Conservation (phyloP, 768 basidiomycete species). For the Neoboletus subvelutipes region DNA sequence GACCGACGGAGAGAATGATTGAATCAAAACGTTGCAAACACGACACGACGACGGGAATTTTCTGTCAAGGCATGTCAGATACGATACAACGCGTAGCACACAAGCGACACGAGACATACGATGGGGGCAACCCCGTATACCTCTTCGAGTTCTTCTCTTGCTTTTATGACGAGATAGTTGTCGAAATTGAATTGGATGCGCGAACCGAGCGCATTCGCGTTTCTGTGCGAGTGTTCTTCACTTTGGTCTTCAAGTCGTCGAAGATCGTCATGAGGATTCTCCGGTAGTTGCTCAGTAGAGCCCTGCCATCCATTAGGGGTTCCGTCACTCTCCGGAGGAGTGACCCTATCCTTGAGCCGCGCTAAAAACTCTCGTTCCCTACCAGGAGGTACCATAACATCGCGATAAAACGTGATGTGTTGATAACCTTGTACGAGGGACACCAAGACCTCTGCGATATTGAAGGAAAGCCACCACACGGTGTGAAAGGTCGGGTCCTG, state of each 20-base stretch:
- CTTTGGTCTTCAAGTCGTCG: constrained; percentile 22
- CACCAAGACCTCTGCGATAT: constrained; percentile 62
- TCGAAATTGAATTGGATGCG: constrained; percentile 69
- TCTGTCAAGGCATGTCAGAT: constrained; percentile 37
- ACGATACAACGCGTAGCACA: background rate
- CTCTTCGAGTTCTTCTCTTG: constrained; percentile 73
- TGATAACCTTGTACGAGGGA: constrained; percentile 72
- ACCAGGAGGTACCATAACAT: constrained; percentile 56
- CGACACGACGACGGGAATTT: constrained; percentile 76
- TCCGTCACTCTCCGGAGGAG: constrained; percentile 10
- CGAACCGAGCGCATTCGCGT: constrained; percentile 22
- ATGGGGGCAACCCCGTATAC: constrained; percentile 80
- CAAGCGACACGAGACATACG: constrained; percentile 43
- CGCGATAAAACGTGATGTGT: constrained; percentile 63
- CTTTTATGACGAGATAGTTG: constrained; percentile 58
- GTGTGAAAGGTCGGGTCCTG: constrained; percentile 56
- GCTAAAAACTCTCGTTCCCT: constrained; percentile 41
- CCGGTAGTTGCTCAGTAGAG: constrained; percentile 8
- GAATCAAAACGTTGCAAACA: constrained; percentile 76
- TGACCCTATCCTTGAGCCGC: constrained; percentile 19
- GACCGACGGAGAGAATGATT: constrained; percentile 66
- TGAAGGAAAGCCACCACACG: constrained; percentile 77
- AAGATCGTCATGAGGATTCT: constrained; percentile 17
- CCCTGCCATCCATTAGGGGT: constrained; percentile 9
- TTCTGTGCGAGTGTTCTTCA: background rate